Evolutionary conservation across 179 eudicot genomes (phyloP), one percentile per base, ranked within the genome.

Genomic region (Pouteria campechiana): DNA sequence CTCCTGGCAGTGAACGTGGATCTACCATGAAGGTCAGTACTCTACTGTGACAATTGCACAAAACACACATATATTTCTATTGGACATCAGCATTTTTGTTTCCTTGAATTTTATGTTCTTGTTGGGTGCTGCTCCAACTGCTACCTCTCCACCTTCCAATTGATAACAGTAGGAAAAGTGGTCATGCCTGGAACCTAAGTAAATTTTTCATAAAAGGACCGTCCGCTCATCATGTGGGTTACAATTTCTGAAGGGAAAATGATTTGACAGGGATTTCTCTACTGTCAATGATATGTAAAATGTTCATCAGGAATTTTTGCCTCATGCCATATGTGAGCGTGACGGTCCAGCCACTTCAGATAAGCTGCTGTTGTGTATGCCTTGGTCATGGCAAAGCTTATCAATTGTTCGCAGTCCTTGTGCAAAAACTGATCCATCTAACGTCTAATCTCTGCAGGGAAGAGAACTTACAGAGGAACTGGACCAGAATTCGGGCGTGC

Each of bases 11-110:
- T 49, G 55, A 32, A 17, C 54, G 61, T 44, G 63, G 50, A 33
- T 52, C 63, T 22, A 41, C 50, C 55, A 29, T 45, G 28, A 59
- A 63, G 58, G 70, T 58, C 17, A 18, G 57, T 61, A 50, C 34
- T 33, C 25, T 9, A 42, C 24, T 40, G 19, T 36, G 37, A 34
- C 24, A 25, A 9, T 38, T 10, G n/a, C 13, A 15, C 17, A 11
- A 52, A 8, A 3, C 40, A 16, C n/a, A 8, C 28, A 21, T 21
- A 48, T 37, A 18, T 31, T 4, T 14, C 23, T 14, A 8, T 22
- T 24, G 15, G 11, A 0, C 14, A 31, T 2, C 21, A 39, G 46
- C 1, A 42, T 41, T 6, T 45, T 4, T 30, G n/a, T 18, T 13
- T 46, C 13, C 23, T 3, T 20, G 19, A 28, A n/a, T n/a, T n/a